Conservation (phyloP, 208 protist genomes). For the Trypanosoma platydactyli region DNA sequence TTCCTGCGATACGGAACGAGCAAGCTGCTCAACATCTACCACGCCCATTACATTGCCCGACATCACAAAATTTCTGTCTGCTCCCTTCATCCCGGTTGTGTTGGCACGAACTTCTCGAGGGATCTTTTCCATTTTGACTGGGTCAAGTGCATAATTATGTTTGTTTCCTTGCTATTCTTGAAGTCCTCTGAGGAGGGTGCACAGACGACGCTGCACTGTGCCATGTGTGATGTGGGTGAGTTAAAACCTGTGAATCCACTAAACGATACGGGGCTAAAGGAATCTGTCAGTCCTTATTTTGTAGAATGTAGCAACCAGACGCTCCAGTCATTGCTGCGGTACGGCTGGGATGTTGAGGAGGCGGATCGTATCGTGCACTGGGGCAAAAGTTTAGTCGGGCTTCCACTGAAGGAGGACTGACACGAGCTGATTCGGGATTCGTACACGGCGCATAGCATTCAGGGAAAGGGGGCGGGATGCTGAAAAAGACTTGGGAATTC, state of each 20-base stretch:
- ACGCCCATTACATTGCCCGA: constrained; percentile 73
- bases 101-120: constrained; percentile 68
- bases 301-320: constrained; percentile 82
- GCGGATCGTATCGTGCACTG: constrained; percentile 65
- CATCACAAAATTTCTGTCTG: constrained; percentile 58
- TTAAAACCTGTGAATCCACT: constrained; percentile 56
- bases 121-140: constrained; percentile 38
- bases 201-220: constrained; percentile 86
- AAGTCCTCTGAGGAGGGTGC: constrained; percentile 77
- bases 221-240: constrained; percentile 76
- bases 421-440: not conserved
- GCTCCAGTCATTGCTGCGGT: constrained; percentile 48
- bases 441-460: no score
- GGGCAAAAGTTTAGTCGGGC: constrained; percentile 58
- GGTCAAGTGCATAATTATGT: constrained; percentile 33
- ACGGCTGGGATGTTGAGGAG: constrained; percentile 81
- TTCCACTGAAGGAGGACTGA: constrained; percentile 20
- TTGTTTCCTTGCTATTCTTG: constrained; percentile 48
- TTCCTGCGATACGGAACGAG: constrained; percentile 84
- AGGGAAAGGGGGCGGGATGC: no score
- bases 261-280: constrained; percentile 3
- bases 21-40: constrained; percentile 86
- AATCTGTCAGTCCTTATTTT: constrained; percentile 79
- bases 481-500: no score
- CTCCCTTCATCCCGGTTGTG: constrained; percentile 81